phyloP scores from a whole-genome alignment of 768 basidiomycete species.

The Podaxis mareebaensis region DNA sequence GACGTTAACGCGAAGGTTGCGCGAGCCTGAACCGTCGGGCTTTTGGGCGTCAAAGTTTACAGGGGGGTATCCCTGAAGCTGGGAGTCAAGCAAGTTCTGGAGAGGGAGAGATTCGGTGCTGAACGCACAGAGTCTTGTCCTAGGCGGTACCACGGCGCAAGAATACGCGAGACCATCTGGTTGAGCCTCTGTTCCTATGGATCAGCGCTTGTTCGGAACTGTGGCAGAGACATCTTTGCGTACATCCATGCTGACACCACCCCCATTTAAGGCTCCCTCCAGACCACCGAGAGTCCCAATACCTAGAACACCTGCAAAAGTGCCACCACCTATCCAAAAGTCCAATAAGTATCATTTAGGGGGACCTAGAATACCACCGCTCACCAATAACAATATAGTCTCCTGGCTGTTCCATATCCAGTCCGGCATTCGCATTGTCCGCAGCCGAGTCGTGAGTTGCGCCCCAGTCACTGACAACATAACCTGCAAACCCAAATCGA shows the following conservation, averaged over 20 bases:
- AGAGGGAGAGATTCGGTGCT: neutral
- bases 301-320: conserved; percentile 23
- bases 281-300: conserved; percentile 21
- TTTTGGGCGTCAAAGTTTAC: conserved; percentile 49
- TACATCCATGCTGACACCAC: conserved; percentile 33
- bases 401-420: conserved; percentile 55
- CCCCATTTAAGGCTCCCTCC: conserved; percentile 35
- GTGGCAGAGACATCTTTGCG: conserved; percentile 8
- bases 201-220: neutral
- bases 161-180: conserved; percentile 47
- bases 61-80: conserved; percentile 40
- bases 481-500: conserved; percentile 28
- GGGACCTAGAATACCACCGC: neutral
- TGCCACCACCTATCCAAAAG: conserved; percentile 36
- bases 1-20: conserved; percentile 44
- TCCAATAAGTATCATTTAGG: neutral
- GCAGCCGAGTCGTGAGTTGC: conserved; percentile 48
- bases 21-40: conserved; percentile 44
- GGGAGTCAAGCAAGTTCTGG: neutral
- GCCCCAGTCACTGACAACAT: conserved; percentile 55
- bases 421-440: conserved; percentile 47
- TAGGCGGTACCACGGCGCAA: conserved; percentile 47
- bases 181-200: conserved; percentile 33
- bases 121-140: conserved; percentile 46
- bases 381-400: conserved; percentile 47